phyloP scores from a whole-genome alignment of 257 asterid genomes.

The Asclepias syriaca region DNA sequence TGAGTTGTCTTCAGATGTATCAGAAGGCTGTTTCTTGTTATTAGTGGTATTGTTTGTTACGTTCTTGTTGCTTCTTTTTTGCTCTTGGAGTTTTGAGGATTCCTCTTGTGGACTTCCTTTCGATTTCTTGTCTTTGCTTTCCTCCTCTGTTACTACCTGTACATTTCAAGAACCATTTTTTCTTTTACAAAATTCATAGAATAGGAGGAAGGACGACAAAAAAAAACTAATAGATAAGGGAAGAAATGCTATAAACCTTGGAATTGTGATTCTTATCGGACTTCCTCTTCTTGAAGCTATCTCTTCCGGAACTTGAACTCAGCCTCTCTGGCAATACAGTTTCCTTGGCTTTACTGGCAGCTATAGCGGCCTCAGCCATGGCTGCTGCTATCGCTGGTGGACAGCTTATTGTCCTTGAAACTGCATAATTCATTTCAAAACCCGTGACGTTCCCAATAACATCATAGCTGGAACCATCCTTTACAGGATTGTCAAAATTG shows the following conservation, averaged over 20 bases:
- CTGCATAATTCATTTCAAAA: slow-evolving; percentile 27
- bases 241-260: slow-evolving; percentile 32
- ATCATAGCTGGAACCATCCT: slow-evolving; percentile 14
- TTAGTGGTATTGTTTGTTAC: slow-evolving; percentile 21
- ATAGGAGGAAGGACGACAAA: neutral
- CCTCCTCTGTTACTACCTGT: slow-evolving; percentile 45
- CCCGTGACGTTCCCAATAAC: slow-evolving; percentile 26
- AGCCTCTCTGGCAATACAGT: slow-evolving; percentile 20
- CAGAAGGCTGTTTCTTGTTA: slow-evolving; percentile 25
- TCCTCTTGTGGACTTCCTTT: slow-evolving; percentile 44
- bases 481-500: slow-evolving; percentile 20
- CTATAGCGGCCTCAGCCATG: slow-evolving; percentile 19
- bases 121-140: slow-evolving; percentile 46
- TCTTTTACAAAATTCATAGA: neutral
- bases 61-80: slow-evolving; percentile 41
- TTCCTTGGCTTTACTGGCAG: slow-evolving; percentile 23
- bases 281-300: slow-evolving; percentile 59
- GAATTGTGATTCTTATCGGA: slow-evolving; percentile 35
- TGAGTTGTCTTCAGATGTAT: slow-evolving; percentile 33
- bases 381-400: slow-evolving; percentile 43
- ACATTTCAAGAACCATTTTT: neutral
- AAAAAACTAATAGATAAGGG: neutral
- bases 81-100: slow-evolving; percentile 43
- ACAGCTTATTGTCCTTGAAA: slow-evolving; percentile 55
- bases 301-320: slow-evolving; percentile 31